phyloP scores from a whole-genome alignment of 106 monocot species.

The Dendrobium catenatum region DNA sequence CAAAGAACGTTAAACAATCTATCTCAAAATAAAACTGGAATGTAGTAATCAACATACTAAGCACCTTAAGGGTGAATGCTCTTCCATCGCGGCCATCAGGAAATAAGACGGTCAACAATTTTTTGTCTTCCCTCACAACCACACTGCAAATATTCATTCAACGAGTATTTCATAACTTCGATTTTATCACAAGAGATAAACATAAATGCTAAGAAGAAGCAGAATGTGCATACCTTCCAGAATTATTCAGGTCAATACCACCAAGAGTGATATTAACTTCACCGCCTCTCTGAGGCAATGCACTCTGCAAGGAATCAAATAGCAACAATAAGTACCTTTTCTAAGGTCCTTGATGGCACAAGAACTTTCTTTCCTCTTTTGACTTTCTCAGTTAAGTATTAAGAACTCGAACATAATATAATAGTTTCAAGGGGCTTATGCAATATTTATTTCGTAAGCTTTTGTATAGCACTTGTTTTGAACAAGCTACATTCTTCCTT shows the following conservation, averaged over 20 bases:
- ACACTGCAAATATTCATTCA: slow-evolving; percentile 51
- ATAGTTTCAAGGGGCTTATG: background rate
- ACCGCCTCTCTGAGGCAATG: slow-evolving; percentile 83
- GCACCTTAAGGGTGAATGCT: slow-evolving; percentile 95
- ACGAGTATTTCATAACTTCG: slow-evolving; percentile 4
- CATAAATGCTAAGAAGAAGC: background rate
- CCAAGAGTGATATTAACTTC: slow-evolving; percentile 94
- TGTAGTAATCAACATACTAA: background rate
- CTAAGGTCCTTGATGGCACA: background rate
- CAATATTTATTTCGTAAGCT: background rate
- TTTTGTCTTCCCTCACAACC: slow-evolving; percentile 97
- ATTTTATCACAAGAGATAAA: background rate
- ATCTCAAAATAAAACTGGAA: background rate
- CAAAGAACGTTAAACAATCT: background rate
- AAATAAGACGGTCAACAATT: slow-evolving; percentile 86
- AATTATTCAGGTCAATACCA: slow-evolving; percentile 97
- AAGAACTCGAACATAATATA: background rate
- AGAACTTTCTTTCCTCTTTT: background rate
- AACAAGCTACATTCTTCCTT: background rate
- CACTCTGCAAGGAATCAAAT: slow-evolving; percentile 48
- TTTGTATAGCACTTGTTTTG: background rate
- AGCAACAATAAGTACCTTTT: background rate
- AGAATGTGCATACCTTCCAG: slow-evolving; percentile 62
- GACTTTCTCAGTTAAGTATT: background rate
- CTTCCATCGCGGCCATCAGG: slow-evolving; percentile 99